Evolutionary conservation across 305 asterid species (phyloP), one percentile per base, ranked within the genome.

Genomic region (Coffea humblotiana): DNA sequence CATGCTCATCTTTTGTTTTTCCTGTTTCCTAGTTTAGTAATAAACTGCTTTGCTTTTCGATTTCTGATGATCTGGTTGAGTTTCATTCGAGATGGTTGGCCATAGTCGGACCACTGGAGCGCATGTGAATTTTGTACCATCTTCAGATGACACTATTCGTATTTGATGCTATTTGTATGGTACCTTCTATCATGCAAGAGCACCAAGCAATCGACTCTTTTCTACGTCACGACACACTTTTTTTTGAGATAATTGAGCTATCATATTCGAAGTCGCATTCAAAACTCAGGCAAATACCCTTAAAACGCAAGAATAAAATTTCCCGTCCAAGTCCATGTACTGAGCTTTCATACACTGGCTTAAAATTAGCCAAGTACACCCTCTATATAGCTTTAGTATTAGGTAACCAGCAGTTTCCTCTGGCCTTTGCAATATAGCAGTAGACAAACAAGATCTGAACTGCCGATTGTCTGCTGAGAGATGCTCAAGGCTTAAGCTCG

Each of bases 71-170:
- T 48, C 11, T 40, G 35, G 45, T 56, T 66, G 72, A 80, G 19
- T 69, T 75, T 56, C 77, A 71, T 47, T 58, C 58, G 29, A 71
- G 35, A n/a, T 81, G 78, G 78, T 3, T 61, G 71, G 49, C 76
- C 29, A 43, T 32, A 35, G 68, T 54, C 78, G 56, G 49, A 74
- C 27, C 72, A 18, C 18, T 65, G 48, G 48, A 43, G 54, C 69
- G 6, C 71, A 74, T 74, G 67, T 32, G 27, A 29, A 54, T 74
- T 35, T 1, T 23, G 48, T 54, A 54, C 25, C 6, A 48, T 52
- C 35, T 14, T 16, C 63, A 29, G 16, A 5, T 13, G 10, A 48
- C 25, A 6, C 64, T 25, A 47, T 14, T 47, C 3, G 27, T 47
- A 45, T 72, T 27, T 14, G 64, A 14, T 27, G 64, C 64, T 11